Base-by-base conservation (phyloP, 768 basidiomycete genomes). In the Amanita muscaria region DNA sequence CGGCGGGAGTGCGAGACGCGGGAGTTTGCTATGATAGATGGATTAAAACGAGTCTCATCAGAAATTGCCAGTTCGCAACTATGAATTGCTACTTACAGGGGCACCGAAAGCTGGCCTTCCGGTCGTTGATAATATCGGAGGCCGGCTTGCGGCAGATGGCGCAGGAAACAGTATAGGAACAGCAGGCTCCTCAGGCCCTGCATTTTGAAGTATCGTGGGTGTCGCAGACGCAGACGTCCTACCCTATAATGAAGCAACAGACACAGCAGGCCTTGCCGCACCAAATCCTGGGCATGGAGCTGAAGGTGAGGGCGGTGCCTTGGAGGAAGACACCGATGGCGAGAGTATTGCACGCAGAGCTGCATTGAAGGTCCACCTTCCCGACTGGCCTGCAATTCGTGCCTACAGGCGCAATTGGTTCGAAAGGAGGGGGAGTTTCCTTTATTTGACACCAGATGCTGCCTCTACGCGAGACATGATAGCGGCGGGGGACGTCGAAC, bases 401-500 rank as follows among this genome's bases (percentile, higher is more conserved):
- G 8, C 88, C 84, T 3, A 85, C 84, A 14, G 90, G 86, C 0
- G 83, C 75, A 52, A 93, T 91, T 4, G 86, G 85, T 51, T 89
- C 84, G 42, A 70, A 71, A 54, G 74, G 80, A 46, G 83, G 79
- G 0, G 83, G 60, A n/a, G 69, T 62, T 54, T 92, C 88, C 39
- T 83, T 81, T 98, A 98, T 54, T 79, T 88, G 0, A 89, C 78
- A n/a, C 91, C 91, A 10, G 88, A 91, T 8, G 89, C 83, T 14
- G 83, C 80, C 67, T 83, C 82, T n/a, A 94, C 79, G 34, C 86
- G 79, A 47, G 79, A 78, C 79, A 88, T 88, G 63, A 97, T 88
- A n/a, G n/a, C n/a, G n/a, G n/a, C n/a, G n/a, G n/a, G n/a, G n/a
- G n/a, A n/a, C n/a, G n/a, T n/a, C n/a, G n/a, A n/a, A n/a, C n/a